These are phyloP conservation scores for Alternaria solani DNA, from an alignment of 2,329 filamentous ascomycete genomes.

Conservation along the genomic window DNA sequence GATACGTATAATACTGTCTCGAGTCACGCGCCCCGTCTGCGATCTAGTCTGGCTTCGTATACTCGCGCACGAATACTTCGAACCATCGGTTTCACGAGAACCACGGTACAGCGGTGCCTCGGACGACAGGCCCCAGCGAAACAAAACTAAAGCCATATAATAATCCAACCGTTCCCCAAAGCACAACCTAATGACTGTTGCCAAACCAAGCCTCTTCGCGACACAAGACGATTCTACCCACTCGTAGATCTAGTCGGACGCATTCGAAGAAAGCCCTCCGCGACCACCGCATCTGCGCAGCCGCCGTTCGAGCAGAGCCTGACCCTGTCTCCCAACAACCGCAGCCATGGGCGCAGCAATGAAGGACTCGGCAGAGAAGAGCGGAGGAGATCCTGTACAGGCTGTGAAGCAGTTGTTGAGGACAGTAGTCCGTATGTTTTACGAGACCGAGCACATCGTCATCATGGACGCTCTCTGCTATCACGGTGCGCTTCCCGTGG, in stretches of 20 bases:
- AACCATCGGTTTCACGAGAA: too few species aligned
- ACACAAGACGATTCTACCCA: too few species aligned
- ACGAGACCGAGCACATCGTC: slow-evolving; percentile 82
- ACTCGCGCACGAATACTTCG: too few species aligned
- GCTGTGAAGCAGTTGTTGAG: slow-evolving; percentile 81
- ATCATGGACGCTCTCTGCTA: slow-evolving; percentile 81
- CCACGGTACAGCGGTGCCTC: too few species aligned
- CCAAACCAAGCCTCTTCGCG: too few species aligned
- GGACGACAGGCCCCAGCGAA: too few species aligned
- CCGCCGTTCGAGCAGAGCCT: not conserved
- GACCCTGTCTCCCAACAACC: not conserved
- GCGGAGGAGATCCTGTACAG: slow-evolving; percentile 59
- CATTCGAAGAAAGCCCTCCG: slow-evolving; percentile 20
- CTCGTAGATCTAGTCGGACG: slow-evolving; percentile 7
- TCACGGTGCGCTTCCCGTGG: slow-evolving; percentile 81
- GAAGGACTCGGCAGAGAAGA: slow-evolving; percentile 57
- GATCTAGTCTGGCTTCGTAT: not conserved
- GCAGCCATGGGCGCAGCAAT: slow-evolving; percentile 23
- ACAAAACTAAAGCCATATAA: too few species aligned
- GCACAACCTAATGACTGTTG: too few species aligned
- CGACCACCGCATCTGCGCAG: not conserved
- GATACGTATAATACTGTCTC: not conserved
- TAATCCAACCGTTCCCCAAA: too few species aligned
- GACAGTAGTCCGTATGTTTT: slow-evolving; percentile 85
- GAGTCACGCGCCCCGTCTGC: slow-evolving; percentile 1